A percentile compares a stretch with the other conserved stretches of the same genome.
Evolutionary conservation across 305 asterid species (phyloP).

Genomic region (Ilex paraguariensis): DNA sequence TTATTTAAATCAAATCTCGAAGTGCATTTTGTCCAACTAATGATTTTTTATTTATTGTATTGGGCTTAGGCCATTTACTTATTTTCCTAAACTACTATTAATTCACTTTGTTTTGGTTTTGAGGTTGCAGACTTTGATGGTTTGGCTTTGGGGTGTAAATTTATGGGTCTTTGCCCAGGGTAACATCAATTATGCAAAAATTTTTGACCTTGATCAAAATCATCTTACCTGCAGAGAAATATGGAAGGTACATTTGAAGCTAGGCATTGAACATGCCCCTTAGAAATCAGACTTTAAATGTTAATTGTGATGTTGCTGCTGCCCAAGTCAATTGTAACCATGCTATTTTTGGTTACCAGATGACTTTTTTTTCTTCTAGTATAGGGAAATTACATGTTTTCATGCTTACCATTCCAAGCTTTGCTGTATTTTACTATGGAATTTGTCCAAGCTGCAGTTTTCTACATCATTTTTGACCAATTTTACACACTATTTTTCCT

Average conservation of each 20-base stretch:
- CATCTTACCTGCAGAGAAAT: conserved; percentile 88
- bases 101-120: conserved; percentile 16
- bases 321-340: conserved; percentile 1
- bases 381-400: too few species aligned
- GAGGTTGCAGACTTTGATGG: conserved; percentile 73
- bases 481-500: too few species aligned
- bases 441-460: too few species aligned
- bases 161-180: conserved; percentile 85
- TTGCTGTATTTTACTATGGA: too few species aligned
- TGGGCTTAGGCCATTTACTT: conserved; percentile 7
- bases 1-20: too few species aligned
- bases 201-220: conserved; percentile 90
- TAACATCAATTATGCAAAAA: conserved; percentile 67
- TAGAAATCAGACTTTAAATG: not conserved
- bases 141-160: conserved; percentile 98
- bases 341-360: conserved; percentile 7
- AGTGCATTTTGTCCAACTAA: too few species aligned
- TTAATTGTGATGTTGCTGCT: not conserved
- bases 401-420: too few species aligned
- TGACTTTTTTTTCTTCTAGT: not conserved
- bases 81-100: conserved; percentile 7
- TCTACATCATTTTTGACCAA: too few species aligned
- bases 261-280: not conserved
- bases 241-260: conserved; percentile 71
- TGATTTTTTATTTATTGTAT: conserved; percentile 11